phyloP scores from a whole-genome alignment of 164 flowering plant species.

The Aristolochia contorta region DNA sequence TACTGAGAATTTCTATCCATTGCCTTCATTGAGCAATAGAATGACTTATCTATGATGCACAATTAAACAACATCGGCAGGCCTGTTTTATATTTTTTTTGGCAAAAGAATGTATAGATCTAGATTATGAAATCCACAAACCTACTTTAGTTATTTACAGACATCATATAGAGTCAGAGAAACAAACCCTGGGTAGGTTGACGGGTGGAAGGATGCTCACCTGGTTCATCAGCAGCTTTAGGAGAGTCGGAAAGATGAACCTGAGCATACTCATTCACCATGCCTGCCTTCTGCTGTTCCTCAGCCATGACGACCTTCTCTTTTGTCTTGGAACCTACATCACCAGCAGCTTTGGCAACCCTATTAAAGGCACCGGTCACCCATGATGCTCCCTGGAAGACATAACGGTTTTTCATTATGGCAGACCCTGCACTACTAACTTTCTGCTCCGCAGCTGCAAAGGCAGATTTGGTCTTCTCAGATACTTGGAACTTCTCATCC shows the following conservation, averaged over 20 bases:
- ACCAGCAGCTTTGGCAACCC: slow-evolving; percentile 82
- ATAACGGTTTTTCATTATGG: slow-evolving; percentile 79
- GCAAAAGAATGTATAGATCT: neutral
- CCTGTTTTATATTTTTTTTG: neutral
- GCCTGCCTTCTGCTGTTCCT: slow-evolving; percentile 50
- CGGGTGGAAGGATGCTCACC: slow-evolving; percentile 34
- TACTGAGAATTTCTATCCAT: too few species aligned
- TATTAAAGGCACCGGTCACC: slow-evolving; percentile 78
- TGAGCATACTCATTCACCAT: slow-evolving; percentile 54
- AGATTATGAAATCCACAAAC: neutral
- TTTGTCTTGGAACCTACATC: slow-evolving; percentile 80
- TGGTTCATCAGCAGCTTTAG: slow-evolving; percentile 23
- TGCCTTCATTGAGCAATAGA: too few species aligned
- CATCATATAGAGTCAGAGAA: slow-evolving; percentile 31
- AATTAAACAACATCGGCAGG: neutral
- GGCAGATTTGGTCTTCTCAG: slow-evolving; percentile 87
- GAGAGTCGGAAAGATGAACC: slow-evolving; percentile 50
- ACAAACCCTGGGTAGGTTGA: slow-evolving; percentile 39
- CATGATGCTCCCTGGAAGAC: slow-evolving; percentile 65
- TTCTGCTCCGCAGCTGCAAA: slow-evolving; percentile 77
- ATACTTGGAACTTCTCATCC: slow-evolving; percentile 85
- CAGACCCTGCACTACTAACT: slow-evolving; percentile 80
- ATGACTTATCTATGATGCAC: too few species aligned
- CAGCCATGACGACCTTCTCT: slow-evolving; percentile 55
- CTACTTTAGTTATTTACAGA: slow-evolving; percentile 18